phyloP scores from a whole-genome alignment of 257 asterid genomes.

The Osmanthus fragrans region DNA sequence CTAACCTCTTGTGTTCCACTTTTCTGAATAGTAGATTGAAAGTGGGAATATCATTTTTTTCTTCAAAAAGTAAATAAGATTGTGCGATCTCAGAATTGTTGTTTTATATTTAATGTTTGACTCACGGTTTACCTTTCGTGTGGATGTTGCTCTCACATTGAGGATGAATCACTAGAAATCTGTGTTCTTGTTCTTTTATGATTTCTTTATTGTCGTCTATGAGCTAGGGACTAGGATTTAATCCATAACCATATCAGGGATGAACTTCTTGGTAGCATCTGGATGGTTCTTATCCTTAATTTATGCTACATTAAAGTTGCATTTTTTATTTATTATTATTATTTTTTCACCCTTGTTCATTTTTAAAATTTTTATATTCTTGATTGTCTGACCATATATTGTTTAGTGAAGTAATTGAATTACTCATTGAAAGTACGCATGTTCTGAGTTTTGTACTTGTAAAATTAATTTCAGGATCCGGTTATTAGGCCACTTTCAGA shows the following conservation, averaged over 20 bases:
- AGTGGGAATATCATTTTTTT: too few relatives aligned
- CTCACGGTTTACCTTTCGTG: not conserved
- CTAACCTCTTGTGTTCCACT: not conserved
- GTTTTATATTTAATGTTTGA: too few relatives aligned
- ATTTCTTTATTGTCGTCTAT: not conserved
- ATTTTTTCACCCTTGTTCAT: not conserved
- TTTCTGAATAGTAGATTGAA: too few relatives aligned
- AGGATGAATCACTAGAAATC: not conserved
- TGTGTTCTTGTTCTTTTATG: not conserved
- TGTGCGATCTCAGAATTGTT: not conserved
- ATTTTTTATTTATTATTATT: too few relatives aligned
- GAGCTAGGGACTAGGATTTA: not conserved
- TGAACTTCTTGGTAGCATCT: too few relatives aligned
- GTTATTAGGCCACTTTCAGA: constrained; percentile 49
- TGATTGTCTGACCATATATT: constrained; percentile 1
- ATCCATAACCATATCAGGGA: too few relatives aligned
- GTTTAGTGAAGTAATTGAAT: not conserved
- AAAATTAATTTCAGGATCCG: constrained; percentile 45
- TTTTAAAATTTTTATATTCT: not conserved
- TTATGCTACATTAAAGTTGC: too few relatives aligned
- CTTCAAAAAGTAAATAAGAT: too few relatives aligned
- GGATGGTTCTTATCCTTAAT: too few relatives aligned
- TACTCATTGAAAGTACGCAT: not conserved
- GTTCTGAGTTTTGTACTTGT: constrained; percentile 14
- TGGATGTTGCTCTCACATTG: not conserved